A percentile compares a stretch with the other conserved stretches of the same genome.
Conservation (phyloP, 2,329 filamentous ascomycete species). For the Hypoxylon sp. region DNA sequence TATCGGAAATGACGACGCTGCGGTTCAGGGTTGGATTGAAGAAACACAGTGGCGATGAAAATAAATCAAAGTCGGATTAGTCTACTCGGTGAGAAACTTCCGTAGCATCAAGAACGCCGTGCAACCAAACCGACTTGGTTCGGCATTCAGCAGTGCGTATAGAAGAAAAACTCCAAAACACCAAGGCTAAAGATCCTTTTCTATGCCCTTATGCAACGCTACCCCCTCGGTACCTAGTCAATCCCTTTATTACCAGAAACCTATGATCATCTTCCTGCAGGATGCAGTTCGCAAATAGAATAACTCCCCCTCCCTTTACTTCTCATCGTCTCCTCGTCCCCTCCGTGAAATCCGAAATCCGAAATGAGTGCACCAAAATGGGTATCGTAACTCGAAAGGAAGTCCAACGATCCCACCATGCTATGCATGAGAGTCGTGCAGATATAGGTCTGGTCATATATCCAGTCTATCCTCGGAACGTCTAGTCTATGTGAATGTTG, state of each 20-base stretch:
- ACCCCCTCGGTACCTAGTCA: constrained; percentile 1
- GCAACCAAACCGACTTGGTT: constrained; percentile 25
- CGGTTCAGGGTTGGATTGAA: constrained; percentile 11
- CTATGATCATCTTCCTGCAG: constrained; percentile 17
- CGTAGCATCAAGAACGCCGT: constrained; percentile 30
- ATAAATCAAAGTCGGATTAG: constrained; percentile 30
- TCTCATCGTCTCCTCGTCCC: constrained; percentile 13
- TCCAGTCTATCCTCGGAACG: constrained; percentile 35
- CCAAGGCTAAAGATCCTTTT: constrained; percentile 37
- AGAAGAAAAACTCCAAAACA: constrained; percentile 29
- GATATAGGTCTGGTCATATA: constrained; percentile 30
- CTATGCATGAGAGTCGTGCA: constrained; percentile 38
- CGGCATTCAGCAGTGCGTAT: constrained; percentile 12
- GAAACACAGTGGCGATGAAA: constrained; percentile 20
- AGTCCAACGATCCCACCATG: constrained; percentile 42
- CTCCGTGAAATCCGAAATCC: constrained; percentile 29
- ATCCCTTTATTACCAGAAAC: constrained; percentile 30
- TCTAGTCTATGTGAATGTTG: constrained; percentile 45
- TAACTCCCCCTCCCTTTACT: constrained; percentile 12
- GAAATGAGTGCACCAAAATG: constrained; percentile 37
- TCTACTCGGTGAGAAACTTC: constrained; percentile 32
- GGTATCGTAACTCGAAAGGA: constrained; percentile 50
- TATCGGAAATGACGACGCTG: constrained; percentile 30
- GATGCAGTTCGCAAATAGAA: constrained; percentile 29
- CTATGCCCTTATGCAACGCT: constrained; percentile 40